Base-by-base conservation (phyloP, 2,329 filamentous ascomycete genomes). In the Calonectria pseudoturangicola region DNA sequence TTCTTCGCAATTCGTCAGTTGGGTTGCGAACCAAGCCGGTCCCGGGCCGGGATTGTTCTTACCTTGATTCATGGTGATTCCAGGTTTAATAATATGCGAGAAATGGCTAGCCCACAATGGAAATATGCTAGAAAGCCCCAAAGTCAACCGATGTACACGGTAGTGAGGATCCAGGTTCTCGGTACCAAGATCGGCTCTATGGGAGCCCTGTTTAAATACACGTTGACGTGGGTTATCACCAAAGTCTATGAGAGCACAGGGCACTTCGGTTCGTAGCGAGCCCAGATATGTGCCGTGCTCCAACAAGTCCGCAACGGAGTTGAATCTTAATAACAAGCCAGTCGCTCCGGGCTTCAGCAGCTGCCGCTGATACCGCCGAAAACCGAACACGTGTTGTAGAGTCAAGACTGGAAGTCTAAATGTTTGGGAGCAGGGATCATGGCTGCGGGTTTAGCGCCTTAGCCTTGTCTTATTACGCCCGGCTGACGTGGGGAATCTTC, bases 1-100 rank as follows among this genome's bases (percentile, higher is more conserved):
- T 50, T 65, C 62, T 65, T 65, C 30, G 62, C 30, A 65, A 65
- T 33, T 50, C 43, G 62, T 65, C 45, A 65, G 62, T 41, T 60
- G 54, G 54, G 33, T 60, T 60, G 54, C 54, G 33, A 60, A 60
- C 16, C 33, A 60, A 60, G 25, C 47, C 45, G 45, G 62, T 50
- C 45, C 43, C 45, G 62, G 62, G 30, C 45, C 43, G 62, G 47
- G 45, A 41, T 60, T 25, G 8, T 15, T 39, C 43, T 51, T 41
- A 65, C 62, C 62, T 65, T 51, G 45, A 10, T 27, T 51, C 62
- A 65, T 65, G 45, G 47, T 65, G 7, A 39, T 41, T 60, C 54
- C 54, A 36, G 54, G 54, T 16, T 60, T 39, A 41, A 25, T 27
- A 39, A 41, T 18, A 51, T 6, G 54, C 33, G 6, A 27, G n/a